Percentiles rank a stretch among this genome's conserved stretches.
Evolutionary conservation across 2,329 filamentous ascomycete genomes (phyloP).

Genomic region (Dactylellina parvicollis): DNA sequence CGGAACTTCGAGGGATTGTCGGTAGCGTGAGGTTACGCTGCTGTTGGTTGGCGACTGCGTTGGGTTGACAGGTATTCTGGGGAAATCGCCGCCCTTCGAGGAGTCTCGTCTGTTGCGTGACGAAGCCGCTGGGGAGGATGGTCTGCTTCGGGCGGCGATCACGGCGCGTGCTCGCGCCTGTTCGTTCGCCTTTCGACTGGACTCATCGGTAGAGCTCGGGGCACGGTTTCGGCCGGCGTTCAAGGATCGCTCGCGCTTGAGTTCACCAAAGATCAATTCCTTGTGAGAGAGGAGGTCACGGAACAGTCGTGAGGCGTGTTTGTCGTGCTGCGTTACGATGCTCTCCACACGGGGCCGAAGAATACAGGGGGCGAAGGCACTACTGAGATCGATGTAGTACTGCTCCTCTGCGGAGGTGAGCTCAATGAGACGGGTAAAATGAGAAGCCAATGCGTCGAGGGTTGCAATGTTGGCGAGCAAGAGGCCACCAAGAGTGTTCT

Average conservation of each 20-base stretch:
- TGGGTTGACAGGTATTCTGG: conserved; percentile 59
- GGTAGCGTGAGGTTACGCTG: conserved; percentile 22
- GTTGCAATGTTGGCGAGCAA: conserved; percentile 97
- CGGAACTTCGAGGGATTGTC: conserved; percentile 46
- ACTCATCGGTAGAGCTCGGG: conserved; percentile 87
- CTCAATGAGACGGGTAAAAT: conserved; percentile 96
- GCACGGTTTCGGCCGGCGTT: conserved; percentile 77
- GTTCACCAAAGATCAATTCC: conserved; percentile 90
- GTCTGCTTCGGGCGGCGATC: conserved; percentile 77
- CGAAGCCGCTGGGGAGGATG: conserved; percentile 75
- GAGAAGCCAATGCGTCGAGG: conserved; percentile 96
- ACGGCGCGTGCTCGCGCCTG: conserved; percentile 89
- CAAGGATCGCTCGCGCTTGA: conserved; percentile 85
- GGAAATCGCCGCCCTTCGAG: conserved; percentile 59
- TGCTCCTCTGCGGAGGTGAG: conserved; percentile 93
- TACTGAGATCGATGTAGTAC: conserved; percentile 79
- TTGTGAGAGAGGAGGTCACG: conserved; percentile 94
- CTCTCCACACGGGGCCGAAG: conserved; percentile 87
- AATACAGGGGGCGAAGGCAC: conserved; percentile 81
- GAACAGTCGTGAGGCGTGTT: conserved; percentile 87
- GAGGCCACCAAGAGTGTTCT: conserved; percentile 93
- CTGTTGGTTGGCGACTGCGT: conserved; percentile 39
- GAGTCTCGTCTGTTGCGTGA: conserved; percentile 60
- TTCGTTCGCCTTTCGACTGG: conserved; percentile 90
- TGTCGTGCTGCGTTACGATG: conserved; percentile 93